phyloP scores from a whole-genome alignment of 805 yeast genomes.

The Ogataea nakhonphanomensis region DNA sequence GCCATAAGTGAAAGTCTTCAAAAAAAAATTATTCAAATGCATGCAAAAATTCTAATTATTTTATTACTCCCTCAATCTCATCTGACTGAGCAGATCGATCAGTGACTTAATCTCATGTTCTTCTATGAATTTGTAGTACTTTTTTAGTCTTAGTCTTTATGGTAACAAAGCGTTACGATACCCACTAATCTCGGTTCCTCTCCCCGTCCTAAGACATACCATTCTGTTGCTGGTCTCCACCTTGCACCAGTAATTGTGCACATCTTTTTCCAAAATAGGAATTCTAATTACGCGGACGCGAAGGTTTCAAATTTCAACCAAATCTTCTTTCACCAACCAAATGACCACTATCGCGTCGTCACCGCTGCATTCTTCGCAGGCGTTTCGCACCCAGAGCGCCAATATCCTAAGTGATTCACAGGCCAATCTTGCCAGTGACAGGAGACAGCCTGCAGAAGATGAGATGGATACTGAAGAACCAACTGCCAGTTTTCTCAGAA shows the following conservation, averaged over 20 bases:
- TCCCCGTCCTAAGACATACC: too few relatives aligned
- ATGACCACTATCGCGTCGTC: slow-evolving; percentile 31
- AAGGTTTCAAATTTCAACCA: slow-evolving; percentile 7
- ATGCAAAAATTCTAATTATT: slow-evolving; percentile 11
- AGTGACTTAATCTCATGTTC: background rate
- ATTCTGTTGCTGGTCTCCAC: background rate
- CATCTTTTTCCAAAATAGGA: slow-evolving; percentile 8
- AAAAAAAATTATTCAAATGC: background rate
- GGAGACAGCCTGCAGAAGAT: slow-evolving; percentile 16
- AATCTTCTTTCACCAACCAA: background rate
- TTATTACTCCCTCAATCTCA: background rate
- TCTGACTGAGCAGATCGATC: too few relatives aligned
- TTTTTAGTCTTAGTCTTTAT: too few relatives aligned
- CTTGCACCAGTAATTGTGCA: slow-evolving; percentile 2
- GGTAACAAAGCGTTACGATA: too few relatives aligned
- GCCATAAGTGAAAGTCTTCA: slow-evolving; percentile 46
- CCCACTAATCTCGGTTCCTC: too few relatives aligned
- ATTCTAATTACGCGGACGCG: slow-evolving; percentile 13
- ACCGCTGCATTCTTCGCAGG: slow-evolving; percentile 28
- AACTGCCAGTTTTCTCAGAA: slow-evolving; percentile 31
- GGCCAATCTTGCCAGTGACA: slow-evolving; percentile 18
- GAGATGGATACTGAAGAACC: slow-evolving; percentile 28
- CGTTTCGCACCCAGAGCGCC: slow-evolving; percentile 24
- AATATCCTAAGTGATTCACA: slow-evolving; percentile 29
- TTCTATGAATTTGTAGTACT: background rate